These are phyloP conservation scores for Stramenopiles sp. DNA, from an alignment of 352 stramenopile species.

Conservation along the genomic window DNA sequence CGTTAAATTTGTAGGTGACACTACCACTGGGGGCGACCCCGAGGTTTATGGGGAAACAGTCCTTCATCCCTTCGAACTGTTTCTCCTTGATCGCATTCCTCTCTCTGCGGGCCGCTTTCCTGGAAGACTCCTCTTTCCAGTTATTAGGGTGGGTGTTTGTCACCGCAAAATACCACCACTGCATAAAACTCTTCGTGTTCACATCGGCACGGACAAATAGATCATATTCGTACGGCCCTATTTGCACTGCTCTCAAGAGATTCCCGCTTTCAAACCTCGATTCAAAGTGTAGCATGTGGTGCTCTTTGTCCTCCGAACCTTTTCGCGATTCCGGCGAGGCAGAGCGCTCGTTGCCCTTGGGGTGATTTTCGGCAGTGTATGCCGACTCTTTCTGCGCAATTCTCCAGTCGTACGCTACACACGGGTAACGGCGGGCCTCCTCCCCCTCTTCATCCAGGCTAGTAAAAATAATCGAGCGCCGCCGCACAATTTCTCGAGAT, in stretches of 20 bases:
- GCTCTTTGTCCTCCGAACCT: background rate
- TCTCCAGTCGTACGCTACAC: background rate
- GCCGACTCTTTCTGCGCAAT: background rate
- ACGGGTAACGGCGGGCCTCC: background rate
- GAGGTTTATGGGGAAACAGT: background rate
- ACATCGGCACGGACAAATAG: constrained; percentile 57
- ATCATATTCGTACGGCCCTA: constrained; percentile 62
- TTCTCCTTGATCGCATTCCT: no score
- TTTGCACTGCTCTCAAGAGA: constrained; percentile 48
- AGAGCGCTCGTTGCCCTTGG: background rate
- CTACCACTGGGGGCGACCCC: constrained; percentile 11
- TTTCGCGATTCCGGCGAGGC: background rate
- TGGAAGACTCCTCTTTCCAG: constrained; percentile 17
- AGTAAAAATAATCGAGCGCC: background rate
- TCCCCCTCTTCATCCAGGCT: background rate
- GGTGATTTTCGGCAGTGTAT: no score
- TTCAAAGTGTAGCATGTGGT: constrained; percentile 36
- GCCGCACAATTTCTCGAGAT: background rate
- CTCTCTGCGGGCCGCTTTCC: background rate
- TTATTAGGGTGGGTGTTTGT: constrained; percentile 33
- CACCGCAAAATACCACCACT: constrained; percentile 87
- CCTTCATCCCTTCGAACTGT: background rate
- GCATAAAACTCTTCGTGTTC: constrained; percentile 50
- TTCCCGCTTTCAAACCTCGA: constrained; percentile 76
- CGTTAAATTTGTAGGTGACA: constrained; percentile 56